Conservation (phyloP, 805 yeast species). For the Kodamaea laetipori region DNA sequence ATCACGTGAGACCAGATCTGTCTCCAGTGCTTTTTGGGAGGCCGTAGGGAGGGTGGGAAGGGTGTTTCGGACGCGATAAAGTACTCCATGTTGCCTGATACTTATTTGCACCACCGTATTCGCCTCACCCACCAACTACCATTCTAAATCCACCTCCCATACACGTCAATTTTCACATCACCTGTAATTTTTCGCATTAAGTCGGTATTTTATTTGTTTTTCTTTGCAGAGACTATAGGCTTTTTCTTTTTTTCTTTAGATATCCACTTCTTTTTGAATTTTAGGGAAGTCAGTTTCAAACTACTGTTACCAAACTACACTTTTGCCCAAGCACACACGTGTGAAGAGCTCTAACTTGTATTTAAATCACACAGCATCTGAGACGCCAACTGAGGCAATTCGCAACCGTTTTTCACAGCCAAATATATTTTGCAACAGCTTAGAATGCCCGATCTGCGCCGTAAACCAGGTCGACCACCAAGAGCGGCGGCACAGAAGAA, state of each 20-base stretch:
- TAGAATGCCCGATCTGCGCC: constrained; percentile 10
- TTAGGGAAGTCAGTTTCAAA: neutral
- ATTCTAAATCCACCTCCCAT: too few relatives aligned
- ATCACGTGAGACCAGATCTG: too few relatives aligned
- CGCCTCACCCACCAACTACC: too few relatives aligned
- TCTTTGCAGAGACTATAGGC: constrained; percentile 3
- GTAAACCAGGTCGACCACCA: constrained; percentile 10
- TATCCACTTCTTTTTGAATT: constrained; percentile 3
- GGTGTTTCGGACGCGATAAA: too few relatives aligned
- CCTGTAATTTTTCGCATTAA: neutral
- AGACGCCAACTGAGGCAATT: neutral
- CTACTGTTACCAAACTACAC: too few relatives aligned
- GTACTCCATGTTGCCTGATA: too few relatives aligned
- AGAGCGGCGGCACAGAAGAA: constrained; percentile 10
- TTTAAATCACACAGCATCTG: neutral
- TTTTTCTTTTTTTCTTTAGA: constrained; percentile 4
- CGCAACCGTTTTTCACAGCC: constrained; percentile 10
- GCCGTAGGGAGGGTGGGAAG: too few relatives aligned
- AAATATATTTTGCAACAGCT: constrained; percentile 7
- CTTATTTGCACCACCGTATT: too few relatives aligned
- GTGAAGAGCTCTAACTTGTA: neutral
- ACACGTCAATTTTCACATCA: constrained; percentile 1
- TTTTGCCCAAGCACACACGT: too few relatives aligned
- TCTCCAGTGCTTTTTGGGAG: too few relatives aligned
- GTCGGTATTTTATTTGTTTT: neutral